Evolutionary conservation across 768 basidiomycete species (phyloP), one percentile per base, ranked within the genome.

Genomic region (Psilocybe tampanensis): DNA sequence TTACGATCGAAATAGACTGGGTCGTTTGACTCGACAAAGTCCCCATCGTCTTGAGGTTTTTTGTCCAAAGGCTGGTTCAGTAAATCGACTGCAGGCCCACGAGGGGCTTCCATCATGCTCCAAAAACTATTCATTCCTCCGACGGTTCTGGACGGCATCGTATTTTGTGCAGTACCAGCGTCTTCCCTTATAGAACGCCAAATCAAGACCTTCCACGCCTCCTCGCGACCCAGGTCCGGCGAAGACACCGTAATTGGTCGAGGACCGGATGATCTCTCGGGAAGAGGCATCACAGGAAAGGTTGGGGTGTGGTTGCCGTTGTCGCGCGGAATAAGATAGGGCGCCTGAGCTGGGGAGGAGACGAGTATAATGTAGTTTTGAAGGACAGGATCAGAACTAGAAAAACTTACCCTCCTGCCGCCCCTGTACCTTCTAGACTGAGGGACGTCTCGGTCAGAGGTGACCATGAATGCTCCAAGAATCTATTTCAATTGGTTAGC

Each of bases 401-500:
- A 13, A 17, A 12, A 2, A 65, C 80, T 49, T 63, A 90, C 89
- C 91, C 90, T 65, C 90, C 92, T 1, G 86, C 79, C 12, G 86
- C n/a, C n/a, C n/a, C 84, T 2, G 91, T 90, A 13, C 92, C 92
- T 69, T 94, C 92, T 7, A 94, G 78, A 62, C 93, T 94, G 39
- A 94, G 74, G 71, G 94, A 94, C 0, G 80, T 80, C 23, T 83
- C 77, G 0, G 83, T 78, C 21, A 87, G 68, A 24, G 81, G 82
- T 0, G 86, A 80, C 91, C 90, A 93, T 0, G 89, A 85, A 58
- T 94, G 91, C 60, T 83, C 74, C 56, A 90, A 64, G 65, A 90
- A 91, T 8, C 88, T 89, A 60, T 26, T 12, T 15, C 48, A 55
- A 3, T 8, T 13, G 32, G 53, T 52, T 19, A 43, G 32, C 26